These are phyloP conservation scores for Cyanidioschyzon merolae DNA, from an alignment of 23 red algal genomes.

Conservation along the genomic window DNA sequence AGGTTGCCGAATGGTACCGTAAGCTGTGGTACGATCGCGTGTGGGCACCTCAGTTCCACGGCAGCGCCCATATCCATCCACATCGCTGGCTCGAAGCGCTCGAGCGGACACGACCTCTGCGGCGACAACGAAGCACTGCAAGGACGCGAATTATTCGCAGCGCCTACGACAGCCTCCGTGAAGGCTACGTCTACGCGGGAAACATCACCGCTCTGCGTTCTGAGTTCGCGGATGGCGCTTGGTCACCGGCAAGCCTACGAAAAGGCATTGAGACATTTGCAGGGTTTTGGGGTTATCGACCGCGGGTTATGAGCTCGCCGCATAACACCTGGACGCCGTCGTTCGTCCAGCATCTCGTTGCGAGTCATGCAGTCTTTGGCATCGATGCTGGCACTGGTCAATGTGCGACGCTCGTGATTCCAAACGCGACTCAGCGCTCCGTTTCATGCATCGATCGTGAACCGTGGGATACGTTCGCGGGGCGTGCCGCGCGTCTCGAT, in stretches of 20 bases:
- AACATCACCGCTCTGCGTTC: constrained; percentile 23
- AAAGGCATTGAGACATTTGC: constrained; percentile 32
- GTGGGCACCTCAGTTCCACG: constrained; percentile 61
- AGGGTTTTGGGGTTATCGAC: constrained; percentile 49
- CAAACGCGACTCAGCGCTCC: background rate
- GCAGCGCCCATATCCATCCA: constrained; percentile 38
- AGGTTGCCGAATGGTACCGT: constrained; percentile 5
- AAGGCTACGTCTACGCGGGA: constrained; percentile 25
- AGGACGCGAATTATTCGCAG: background rate
- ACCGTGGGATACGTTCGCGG: background rate
- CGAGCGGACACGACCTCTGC: background rate
- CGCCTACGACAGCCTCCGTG: constrained; percentile 25
- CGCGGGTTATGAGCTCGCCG: constrained; percentile 40
- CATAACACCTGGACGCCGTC: constrained; percentile 43
- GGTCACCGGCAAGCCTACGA: constrained; percentile 13
- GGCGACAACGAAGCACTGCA: background rate
- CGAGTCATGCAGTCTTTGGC: background rate
- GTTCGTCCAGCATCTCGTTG: background rate
- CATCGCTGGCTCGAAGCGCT: constrained; percentile 26
- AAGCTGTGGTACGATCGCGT: constrained; percentile 26
- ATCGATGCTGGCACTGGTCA: background rate
- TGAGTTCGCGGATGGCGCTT: constrained; percentile 23
- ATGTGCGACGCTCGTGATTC: background rate
- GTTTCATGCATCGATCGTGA: background rate
- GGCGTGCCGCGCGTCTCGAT: background rate